These are phyloP conservation scores for Aspergillus nanangensis DNA, from an alignment of 495 filamentous ascomycete genomes.

Conservation along the genomic window DNA sequence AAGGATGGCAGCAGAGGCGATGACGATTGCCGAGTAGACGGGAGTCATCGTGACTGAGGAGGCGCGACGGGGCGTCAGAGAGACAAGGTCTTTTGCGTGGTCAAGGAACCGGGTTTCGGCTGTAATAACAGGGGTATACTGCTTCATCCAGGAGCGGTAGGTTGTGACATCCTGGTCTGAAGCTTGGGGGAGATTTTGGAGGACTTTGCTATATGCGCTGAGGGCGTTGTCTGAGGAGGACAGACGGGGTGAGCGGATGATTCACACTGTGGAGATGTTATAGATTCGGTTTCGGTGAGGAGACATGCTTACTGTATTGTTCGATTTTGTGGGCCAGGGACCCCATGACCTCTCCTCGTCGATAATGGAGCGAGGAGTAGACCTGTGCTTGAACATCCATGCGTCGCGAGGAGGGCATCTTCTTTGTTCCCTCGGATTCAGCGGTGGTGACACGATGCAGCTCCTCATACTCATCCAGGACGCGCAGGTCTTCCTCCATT, in stretches of 20 bases:
- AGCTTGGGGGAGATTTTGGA: constrained; percentile 51
- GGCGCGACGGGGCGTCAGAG: constrained; percentile 32
- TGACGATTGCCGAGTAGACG: constrained; percentile 44
- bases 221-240: constrained; percentile 59
- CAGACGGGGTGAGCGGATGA: not conserved
- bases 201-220: constrained; percentile 59
- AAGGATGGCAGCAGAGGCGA: constrained; percentile 50
- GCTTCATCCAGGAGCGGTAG: constrained; percentile 65
- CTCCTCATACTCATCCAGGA: constrained; percentile 67
- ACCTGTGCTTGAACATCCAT: constrained; percentile 55
- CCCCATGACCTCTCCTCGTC: constrained; percentile 64
- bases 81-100: constrained; percentile 60
- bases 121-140: constrained; percentile 56
- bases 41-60: constrained; percentile 18
- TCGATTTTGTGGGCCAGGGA: constrained; percentile 69
- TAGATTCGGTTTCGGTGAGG: not conserved
- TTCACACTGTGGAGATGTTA: too few species aligned
- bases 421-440: constrained; percentile 41
- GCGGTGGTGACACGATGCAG: constrained; percentile 53
- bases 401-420: constrained; percentile 60
- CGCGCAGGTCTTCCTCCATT: constrained; percentile 69
- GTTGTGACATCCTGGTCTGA: constrained; percentile 51
- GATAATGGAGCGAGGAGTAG: constrained; percentile 66
- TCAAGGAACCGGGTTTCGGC: constrained; percentile 68
- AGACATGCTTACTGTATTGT: constrained; percentile 68